These are phyloP conservation scores for Tolypocladium tundrense DNA, from an alignment of 2,329 filamentous ascomycete genomes.

Conservation along the genomic window DNA sequence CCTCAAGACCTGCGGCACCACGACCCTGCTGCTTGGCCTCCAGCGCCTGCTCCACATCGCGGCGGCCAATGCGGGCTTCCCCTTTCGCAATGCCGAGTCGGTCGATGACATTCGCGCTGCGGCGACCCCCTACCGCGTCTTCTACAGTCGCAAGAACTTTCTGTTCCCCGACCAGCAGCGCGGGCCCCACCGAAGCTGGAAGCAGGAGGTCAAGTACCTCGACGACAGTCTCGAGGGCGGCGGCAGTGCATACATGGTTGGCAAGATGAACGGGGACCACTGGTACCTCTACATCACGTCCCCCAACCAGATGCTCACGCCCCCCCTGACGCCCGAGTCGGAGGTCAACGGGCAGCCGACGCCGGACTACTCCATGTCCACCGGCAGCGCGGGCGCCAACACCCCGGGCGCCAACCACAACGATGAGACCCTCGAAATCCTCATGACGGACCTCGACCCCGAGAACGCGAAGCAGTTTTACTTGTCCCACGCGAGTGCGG, in stretches of 20 bases:
- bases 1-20: slow-evolving; percentile 96
- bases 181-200: slow-evolving; percentile 94
- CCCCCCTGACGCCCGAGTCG: slow-evolving; percentile 65
- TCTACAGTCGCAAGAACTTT: slow-evolving; percentile 99
- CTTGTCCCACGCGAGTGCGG: slow-evolving; percentile 66
- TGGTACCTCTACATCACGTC: slow-evolving; percentile 98
- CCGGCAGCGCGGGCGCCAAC: slow-evolving; percentile 28
- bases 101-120: slow-evolving; percentile 59
- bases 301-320: slow-evolving; percentile 68
- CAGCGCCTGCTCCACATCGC: slow-evolving; percentile 90
- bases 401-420: slow-evolving; percentile 37
- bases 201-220: slow-evolving; percentile 85
- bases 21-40: slow-evolving; percentile 80
- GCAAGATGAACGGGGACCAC: slow-evolving; percentile 99
- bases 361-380: slow-evolving; percentile 41
- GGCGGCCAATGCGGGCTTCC: slow-evolving; percentile 78
- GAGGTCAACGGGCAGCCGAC: slow-evolving; percentile 26
- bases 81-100: slow-evolving; percentile 60
- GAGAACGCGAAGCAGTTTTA: slow-evolving; percentile 64
- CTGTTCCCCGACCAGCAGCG: slow-evolving; percentile 90
- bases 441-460: slow-evolving; percentile 62
- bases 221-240: slow-evolving; percentile 87
- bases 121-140: slow-evolving; percentile 87
- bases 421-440: slow-evolving; percentile 68
- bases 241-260: slow-evolving; percentile 98